phyloP scores from a whole-genome alignment of 305 asterid genomes.

The Fraxinus floribunda region DNA sequence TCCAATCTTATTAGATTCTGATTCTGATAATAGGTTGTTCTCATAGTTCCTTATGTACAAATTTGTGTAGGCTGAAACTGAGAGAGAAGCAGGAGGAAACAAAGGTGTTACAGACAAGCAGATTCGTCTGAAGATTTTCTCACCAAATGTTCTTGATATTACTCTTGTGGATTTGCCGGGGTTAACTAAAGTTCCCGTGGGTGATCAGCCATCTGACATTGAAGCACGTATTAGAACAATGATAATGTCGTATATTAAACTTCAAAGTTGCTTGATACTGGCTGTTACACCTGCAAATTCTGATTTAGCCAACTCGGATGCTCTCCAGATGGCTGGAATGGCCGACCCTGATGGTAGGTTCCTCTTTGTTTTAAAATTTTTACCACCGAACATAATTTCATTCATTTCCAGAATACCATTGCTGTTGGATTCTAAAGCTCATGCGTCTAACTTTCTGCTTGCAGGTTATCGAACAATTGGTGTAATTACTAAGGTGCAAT shows the following conservation, averaged over 20 bases:
- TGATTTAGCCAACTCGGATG: constrained; percentile 41
- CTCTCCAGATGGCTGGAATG: constrained; percentile 36
- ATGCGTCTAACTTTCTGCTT: neutral
- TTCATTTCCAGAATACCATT: neutral
- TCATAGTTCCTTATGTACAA: neutral
- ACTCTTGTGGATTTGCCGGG: constrained; percentile 45
- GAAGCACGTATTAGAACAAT: constrained; percentile 34
- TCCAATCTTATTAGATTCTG: neutral
- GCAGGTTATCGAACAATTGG: constrained; percentile 44
- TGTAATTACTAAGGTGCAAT: constrained; percentile 41
- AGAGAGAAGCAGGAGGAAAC: constrained; percentile 30
- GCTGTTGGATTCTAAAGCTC: neutral
- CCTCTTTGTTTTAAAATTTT: neutral
- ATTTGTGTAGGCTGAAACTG: constrained; percentile 34
- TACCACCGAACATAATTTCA: neutral
- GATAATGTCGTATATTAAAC: constrained; percentile 35
- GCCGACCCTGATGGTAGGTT: constrained; percentile 39
- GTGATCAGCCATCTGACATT: constrained; percentile 40
- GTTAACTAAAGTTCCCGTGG: constrained; percentile 42
- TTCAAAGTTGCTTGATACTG: constrained; percentile 36
- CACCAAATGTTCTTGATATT: constrained; percentile 40
- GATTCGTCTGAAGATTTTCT: constrained; percentile 37
- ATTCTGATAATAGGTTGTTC: neutral
- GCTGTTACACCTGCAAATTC: constrained; percentile 45
- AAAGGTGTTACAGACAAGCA: constrained; percentile 34